Conservation (phyloP, 805 yeast genomes). For the Yarrowia hollandica region DNA sequence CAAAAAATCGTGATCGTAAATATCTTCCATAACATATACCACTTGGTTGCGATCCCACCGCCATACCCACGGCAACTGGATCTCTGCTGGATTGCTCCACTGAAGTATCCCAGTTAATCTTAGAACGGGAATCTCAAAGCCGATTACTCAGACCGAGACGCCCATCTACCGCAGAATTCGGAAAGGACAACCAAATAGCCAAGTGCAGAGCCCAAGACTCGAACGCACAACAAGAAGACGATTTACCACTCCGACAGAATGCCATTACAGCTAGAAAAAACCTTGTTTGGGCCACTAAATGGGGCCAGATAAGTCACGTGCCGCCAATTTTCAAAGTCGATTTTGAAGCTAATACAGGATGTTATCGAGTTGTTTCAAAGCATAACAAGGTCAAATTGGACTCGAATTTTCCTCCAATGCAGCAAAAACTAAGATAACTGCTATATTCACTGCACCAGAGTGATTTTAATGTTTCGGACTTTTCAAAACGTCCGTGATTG, state of each 20-base stretch:
- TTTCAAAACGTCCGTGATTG: not conserved
- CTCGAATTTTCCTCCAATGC: too few relatives aligned
- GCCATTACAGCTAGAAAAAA: slow-evolving; percentile 47
- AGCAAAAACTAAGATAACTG: too few relatives aligned
- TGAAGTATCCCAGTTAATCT: slow-evolving; percentile 28
- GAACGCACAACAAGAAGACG: slow-evolving; percentile 90
- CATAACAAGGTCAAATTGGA: not conserved
- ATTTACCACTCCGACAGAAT: slow-evolving; percentile 95
- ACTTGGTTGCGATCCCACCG: slow-evolving; percentile 27
- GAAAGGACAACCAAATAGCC: slow-evolving; percentile 29
- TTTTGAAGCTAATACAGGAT: not conserved
- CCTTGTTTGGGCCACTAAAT: not conserved
- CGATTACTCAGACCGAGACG: slow-evolving; percentile 30
- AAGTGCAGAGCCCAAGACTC: slow-evolving; percentile 45
- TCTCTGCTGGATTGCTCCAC: slow-evolving; percentile 31
- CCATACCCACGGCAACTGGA: slow-evolving; percentile 30
- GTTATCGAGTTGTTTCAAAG: not conserved
- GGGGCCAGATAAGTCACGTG: slow-evolving; percentile 8
- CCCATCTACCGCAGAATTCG: slow-evolving; percentile 30
- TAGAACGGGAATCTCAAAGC: slow-evolving; percentile 28
- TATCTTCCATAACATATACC: slow-evolving; percentile 22
- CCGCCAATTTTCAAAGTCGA: not conserved
- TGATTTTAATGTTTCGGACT: not conserved
- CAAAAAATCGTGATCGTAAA: slow-evolving; percentile 15
- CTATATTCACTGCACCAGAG: not conserved